Evolutionary conservation across 257 asterid species (phyloP).

Genomic region (Fraxinus cuspidata): DNA sequence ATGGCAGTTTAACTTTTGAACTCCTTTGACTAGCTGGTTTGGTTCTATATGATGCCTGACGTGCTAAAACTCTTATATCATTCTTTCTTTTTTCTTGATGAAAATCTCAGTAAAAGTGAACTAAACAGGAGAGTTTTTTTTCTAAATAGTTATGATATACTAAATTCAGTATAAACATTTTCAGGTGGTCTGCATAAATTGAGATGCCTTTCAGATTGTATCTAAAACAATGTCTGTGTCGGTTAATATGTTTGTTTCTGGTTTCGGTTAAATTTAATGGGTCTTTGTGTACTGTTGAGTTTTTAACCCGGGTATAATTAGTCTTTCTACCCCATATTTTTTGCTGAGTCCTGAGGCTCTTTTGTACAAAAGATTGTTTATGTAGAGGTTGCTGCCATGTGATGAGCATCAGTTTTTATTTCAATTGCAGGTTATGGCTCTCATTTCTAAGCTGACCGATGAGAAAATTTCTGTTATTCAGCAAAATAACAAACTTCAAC

Average conservation of each 20-base stretch:
- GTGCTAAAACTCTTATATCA: not conserved
- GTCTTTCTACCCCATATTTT: not conserved
- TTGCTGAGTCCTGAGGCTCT: not conserved
- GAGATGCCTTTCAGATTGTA: not conserved
- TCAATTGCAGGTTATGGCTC: constrained; percentile 60
- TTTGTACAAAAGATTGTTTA: not conserved
- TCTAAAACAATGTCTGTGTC: not conserved
- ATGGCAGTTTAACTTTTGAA: not conserved
- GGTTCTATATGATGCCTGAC: not conserved
- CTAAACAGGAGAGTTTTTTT: not conserved
- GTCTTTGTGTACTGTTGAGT: not conserved
- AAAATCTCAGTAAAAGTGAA: not conserved
- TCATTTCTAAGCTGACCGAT: constrained; percentile 71
- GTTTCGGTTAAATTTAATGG: not conserved
- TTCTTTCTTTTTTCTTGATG: not conserved
- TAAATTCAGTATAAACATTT: not conserved
- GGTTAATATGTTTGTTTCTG: not conserved
- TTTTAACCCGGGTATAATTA: not conserved
- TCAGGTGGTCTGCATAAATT: not conserved
- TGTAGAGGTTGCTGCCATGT: constrained; percentile 4
- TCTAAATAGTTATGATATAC: not conserved
- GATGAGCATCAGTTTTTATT: constrained; percentile 21
- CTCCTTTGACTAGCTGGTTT: not conserved
- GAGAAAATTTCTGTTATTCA: constrained; percentile 68
- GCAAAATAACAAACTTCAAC: constrained; percentile 75